phyloP scores from a whole-genome alignment of 768 basidiomycete species.

The Boletus bicolor region DNA sequence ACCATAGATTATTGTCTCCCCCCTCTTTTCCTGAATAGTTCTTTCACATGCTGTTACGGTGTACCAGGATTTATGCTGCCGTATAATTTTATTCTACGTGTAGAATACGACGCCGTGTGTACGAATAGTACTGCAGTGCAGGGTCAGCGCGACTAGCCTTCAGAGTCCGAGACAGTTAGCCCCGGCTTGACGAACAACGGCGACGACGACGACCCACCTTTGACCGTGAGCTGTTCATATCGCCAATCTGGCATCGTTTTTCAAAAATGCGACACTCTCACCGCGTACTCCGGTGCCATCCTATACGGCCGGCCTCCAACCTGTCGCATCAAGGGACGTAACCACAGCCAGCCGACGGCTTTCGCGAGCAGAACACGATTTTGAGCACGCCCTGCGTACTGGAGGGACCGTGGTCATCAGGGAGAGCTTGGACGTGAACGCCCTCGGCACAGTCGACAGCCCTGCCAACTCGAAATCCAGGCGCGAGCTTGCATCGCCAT shows the following conservation, averaged over 20 bases:
- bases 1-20: conserved; percentile 33
- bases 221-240: neutral
- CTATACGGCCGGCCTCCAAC: conserved; percentile 51
- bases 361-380: conserved; percentile 77
- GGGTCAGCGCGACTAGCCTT: conserved; percentile 16
- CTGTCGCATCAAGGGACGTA: conserved; percentile 53
- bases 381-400: conserved; percentile 69
- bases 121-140: conserved; percentile 20
- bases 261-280: conserved; percentile 49
- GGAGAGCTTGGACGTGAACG: conserved; percentile 68
- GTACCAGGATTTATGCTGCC: conserved; percentile 21
- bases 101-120: conserved; percentile 27
- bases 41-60: conserved; percentile 17
- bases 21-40: conserved; percentile 11
- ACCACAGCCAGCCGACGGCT: conserved; percentile 46
- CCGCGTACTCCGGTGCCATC: conserved; percentile 44
- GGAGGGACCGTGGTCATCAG: conserved; percentile 67
- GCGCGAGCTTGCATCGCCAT: conserved; percentile 42
- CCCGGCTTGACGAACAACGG: conserved; percentile 6
- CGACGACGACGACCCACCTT: conserved; percentile 6
- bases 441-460: conserved; percentile 56
- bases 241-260: conserved; percentile 64
- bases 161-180: neutral
- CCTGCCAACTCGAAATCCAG: conserved; percentile 18
- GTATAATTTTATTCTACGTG: conserved; percentile 33